Conservation (phyloP, 805 yeast species). For the Dipodascopsis uninucleata region DNA sequence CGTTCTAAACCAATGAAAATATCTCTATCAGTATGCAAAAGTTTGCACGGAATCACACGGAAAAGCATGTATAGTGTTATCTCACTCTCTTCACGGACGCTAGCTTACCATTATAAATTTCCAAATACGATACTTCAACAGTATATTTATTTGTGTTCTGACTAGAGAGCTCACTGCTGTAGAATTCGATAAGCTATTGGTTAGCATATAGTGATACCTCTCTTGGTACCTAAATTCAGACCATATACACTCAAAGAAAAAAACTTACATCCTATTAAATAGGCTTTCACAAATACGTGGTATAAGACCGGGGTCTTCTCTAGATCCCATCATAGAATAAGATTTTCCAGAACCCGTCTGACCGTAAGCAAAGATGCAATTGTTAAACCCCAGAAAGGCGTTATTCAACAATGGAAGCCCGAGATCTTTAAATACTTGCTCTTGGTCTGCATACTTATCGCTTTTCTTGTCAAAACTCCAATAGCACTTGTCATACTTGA, state of each 20-base stretch:
- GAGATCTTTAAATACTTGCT: conserved; percentile 47
- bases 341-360: conserved; percentile 87
- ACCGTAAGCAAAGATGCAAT: conserved; percentile 73
- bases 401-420: conserved; percentile 62
- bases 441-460: conserved; percentile 43
- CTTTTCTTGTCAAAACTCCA: conserved; percentile 29
- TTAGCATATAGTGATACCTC: neutral
- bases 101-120: conserved; percentile 60
- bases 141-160: conserved; percentile 38
- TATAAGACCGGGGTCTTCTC: conserved; percentile 56
- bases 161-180: conserved; percentile 1
- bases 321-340: conserved; percentile 69
- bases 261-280: conserved; percentile 40
- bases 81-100: neutral
- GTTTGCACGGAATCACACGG: no score
- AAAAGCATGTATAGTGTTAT: no score
- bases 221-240: neutral
- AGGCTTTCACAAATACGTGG: conserved; percentile 57
- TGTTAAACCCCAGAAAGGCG: conserved; percentile 65
- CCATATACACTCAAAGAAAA: neutral
- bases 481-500: conserved; percentile 19
- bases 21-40: neutral
- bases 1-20: conserved; percentile 38
- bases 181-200: neutral
- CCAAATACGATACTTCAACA: conserved; percentile 60